phyloP scores from a whole-genome alignment of 2,329 filamentous ascomycete species.

The Fusarium sp. region DNA sequence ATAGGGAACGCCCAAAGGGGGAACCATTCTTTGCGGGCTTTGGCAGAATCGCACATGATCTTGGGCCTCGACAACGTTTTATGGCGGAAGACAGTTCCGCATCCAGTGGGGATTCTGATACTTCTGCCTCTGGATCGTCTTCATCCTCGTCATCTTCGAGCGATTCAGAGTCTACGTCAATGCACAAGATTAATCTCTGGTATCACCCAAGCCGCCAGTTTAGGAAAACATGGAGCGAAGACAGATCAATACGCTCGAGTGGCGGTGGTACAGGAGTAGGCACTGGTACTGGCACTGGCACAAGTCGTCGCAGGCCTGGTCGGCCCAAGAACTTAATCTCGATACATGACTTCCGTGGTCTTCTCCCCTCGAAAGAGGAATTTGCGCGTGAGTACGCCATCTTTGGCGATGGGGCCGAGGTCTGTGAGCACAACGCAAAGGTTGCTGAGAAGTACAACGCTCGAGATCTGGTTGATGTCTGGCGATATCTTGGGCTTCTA shows the following conservation, averaged over 20 bases:
- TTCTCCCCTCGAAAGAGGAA: constrained; percentile 81
- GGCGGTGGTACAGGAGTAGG: constrained; percentile 64
- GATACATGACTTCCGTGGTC: constrained; percentile 73
- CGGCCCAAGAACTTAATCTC: constrained; percentile 75
- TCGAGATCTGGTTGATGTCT: constrained; percentile 79
- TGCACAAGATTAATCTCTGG: constrained; percentile 67
- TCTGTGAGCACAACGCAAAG: constrained; percentile 84
- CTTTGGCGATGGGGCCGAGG: constrained; percentile 81
- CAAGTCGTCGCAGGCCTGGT: constrained; percentile 57
- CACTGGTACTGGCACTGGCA: constrained; percentile 61
- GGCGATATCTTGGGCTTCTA: constrained; percentile 82
- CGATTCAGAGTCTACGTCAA: constrained; percentile 71
- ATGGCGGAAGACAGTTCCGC: constrained; percentile 60
- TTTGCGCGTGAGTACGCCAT: constrained; percentile 84
- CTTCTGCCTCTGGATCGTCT: constrained; percentile 59
- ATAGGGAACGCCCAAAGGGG: constrained; percentile 59
- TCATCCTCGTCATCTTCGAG: constrained; percentile 65
- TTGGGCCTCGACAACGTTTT: constrained; percentile 57
- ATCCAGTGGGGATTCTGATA: constrained; percentile 61
- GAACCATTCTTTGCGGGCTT: constrained; percentile 68
- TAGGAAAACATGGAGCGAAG: constrained; percentile 65
- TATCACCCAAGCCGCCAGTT: constrained; percentile 63
- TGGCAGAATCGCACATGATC: constrained; percentile 63
- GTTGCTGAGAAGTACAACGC: constrained; percentile 78
- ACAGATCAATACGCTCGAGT: constrained; percentile 67